These are phyloP conservation scores for Auriscalpium vulgare DNA, from an alignment of 768 basidiomycete species.

Conservation along the genomic window DNA sequence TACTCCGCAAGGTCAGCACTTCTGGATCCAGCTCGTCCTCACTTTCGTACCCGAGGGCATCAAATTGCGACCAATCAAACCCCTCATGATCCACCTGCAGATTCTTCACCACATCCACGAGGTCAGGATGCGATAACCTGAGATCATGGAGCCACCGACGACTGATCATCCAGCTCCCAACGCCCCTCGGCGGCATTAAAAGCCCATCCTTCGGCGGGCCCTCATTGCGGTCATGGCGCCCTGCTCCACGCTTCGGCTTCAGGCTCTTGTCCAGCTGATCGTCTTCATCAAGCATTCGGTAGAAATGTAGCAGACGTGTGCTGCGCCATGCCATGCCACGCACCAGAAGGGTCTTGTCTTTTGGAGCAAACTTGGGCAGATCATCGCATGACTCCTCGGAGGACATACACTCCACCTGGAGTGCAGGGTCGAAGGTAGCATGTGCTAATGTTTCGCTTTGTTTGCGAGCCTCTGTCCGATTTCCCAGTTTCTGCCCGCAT, in stretches of 20 bases:
- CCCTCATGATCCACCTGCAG: constrained; percentile 38
- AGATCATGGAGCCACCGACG: constrained; percentile 47
- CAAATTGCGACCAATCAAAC: constrained; percentile 43
- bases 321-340: constrained; percentile 67
- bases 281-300: constrained; percentile 50
- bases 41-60: constrained; percentile 49
- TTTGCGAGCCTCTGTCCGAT: constrained; percentile 53
- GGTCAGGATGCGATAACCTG: constrained; percentile 37
- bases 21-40: constrained; percentile 27
- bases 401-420: constrained; percentile 74
- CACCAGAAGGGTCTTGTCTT: constrained; percentile 37
- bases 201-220: constrained; percentile 53
- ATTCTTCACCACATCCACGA: constrained; percentile 34
- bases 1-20: constrained; percentile 3
- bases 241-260: constrained; percentile 50
- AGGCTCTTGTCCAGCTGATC: constrained; percentile 35
- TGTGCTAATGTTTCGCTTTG: constrained; percentile 48
- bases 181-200: constrained; percentile 53
- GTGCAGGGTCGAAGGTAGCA: constrained; percentile 58
- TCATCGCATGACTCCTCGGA: constrained; percentile 69
- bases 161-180: constrained; percentile 73
- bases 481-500: constrained; percentile 53
- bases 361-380: constrained; percentile 11
- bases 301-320: constrained; percentile 51
- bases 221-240: constrained; percentile 43